These are phyloP conservation scores for Termitomyces eurrhizus DNA, from an alignment of 768 basidiomycete genomes.

Conservation along the genomic window DNA sequence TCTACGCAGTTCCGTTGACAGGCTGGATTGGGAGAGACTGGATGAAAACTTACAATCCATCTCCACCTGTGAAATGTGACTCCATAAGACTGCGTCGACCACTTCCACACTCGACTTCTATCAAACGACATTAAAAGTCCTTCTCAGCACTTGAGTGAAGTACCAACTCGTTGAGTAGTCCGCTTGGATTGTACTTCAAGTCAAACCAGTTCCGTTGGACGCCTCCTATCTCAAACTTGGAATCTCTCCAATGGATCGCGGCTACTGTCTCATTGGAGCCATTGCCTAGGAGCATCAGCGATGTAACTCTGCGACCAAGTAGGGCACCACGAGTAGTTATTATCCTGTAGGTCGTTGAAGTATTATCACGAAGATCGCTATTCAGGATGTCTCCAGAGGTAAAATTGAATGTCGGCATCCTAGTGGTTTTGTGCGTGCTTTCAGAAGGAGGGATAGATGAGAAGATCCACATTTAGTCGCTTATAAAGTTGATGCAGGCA, in stretches of 20 bases:
- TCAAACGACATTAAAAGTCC: neutral
- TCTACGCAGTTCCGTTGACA: neutral
- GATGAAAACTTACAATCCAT: neutral
- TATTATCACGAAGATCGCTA: neutral
- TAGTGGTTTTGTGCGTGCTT: neutral
- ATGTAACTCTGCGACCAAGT: neutral
- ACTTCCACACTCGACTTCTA: neutral
- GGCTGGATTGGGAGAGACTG: too few relatives aligned
- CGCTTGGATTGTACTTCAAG: neutral
- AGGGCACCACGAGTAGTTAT: neutral
- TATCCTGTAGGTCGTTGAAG: neutral
- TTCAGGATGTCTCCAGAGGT: neutral
- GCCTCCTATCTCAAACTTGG: neutral
- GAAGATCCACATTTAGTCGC: neutral
- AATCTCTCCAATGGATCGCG: neutral
- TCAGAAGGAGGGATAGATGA: neutral
- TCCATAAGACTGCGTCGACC: neutral
- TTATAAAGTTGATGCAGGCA: neutral
- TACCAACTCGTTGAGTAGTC: neutral
- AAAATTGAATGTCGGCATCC: neutral
- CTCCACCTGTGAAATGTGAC: neutral
- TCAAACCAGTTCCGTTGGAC: neutral
- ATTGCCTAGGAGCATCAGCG: neutral
- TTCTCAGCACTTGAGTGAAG: neutral
- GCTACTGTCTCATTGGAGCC: neutral